These are phyloP conservation scores for Oemleria cerasiformis DNA, from an alignment of 306 rosid species.

Conservation along the genomic window DNA sequence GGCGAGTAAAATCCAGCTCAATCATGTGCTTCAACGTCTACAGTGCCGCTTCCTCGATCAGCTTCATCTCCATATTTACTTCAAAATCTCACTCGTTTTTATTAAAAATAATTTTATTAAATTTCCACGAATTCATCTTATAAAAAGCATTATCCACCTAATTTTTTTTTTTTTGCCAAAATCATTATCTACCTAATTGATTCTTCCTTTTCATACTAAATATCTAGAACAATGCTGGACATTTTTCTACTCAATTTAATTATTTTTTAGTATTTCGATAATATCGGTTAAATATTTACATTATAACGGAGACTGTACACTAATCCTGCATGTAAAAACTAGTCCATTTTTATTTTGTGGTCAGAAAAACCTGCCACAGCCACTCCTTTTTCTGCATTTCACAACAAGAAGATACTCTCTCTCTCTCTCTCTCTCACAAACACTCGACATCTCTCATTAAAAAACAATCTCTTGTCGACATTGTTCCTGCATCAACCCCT, in stretches of 20 bases:
- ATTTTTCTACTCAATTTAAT: no score
- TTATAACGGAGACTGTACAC: not conserved
- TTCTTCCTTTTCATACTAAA: no score
- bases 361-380: conserved; percentile 11
- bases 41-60: conserved; percentile 6
- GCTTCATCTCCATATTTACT: not conserved
- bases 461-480: not conserved
- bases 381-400: conserved; percentile 6
- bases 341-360: not conserved
- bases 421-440: not conserved
- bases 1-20: not conserved
- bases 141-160: no score
- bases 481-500: not conserved
- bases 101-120: not conserved
- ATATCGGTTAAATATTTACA: no score
- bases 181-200: no score
- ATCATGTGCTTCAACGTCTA: conserved; percentile 16
- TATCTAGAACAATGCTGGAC: no score
- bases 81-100: not conserved
- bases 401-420: conserved; percentile 4
- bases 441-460: not conserved
- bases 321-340: conserved; percentile 8
- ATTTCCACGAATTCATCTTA: no score
- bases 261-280: no score
- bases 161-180: no score